phyloP scores from a whole-genome alignment of 768 basidiomycete species.

The Collybiopsis luxurians region DNA sequence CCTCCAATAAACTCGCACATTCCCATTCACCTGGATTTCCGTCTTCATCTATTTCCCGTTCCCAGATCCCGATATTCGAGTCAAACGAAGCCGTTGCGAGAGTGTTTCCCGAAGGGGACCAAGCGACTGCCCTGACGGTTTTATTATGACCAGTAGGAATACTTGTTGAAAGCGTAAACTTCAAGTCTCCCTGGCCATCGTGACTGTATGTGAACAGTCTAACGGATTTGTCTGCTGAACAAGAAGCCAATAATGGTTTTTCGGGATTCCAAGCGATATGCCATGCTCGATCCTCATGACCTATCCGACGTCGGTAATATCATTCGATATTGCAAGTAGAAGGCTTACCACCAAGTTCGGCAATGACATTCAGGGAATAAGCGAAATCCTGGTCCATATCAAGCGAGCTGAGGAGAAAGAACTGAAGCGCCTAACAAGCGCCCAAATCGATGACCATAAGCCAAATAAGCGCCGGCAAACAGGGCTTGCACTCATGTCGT shows the following conservation, averaged over 20 bases:
- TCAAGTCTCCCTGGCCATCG: constrained; percentile 19
- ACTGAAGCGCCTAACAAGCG: no score
- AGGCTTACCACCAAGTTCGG: constrained; percentile 2
- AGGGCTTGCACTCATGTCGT: no score
- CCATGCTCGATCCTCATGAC: constrained; percentile 88
- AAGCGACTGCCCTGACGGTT: constrained; percentile 83
- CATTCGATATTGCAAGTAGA: no score
- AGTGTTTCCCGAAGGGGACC: constrained; percentile 84
- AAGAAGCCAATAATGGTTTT: constrained; percentile 82
- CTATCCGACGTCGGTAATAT: constrained; percentile 19
- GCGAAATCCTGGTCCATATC: no score
- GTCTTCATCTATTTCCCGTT: constrained; percentile 48
- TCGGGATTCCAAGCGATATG: constrained; percentile 85
- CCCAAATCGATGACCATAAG: no score
- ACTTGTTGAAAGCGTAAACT: constrained; percentile 56
- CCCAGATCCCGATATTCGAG: constrained; percentile 89
- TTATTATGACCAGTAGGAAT: constrained; percentile 86
- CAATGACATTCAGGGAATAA: background rate
- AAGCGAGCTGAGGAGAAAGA: no score
- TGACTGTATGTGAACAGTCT: constrained; percentile 71
- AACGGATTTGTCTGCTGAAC: constrained; percentile 92
- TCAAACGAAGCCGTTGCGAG: constrained; percentile 95
- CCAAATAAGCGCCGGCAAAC: no score
- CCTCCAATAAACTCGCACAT: constrained; percentile 82
- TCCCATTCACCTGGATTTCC: constrained; percentile 73